phyloP scores from a whole-genome alignment of 345 rosid genomes.

The Toxicodendron radicans region DNA sequence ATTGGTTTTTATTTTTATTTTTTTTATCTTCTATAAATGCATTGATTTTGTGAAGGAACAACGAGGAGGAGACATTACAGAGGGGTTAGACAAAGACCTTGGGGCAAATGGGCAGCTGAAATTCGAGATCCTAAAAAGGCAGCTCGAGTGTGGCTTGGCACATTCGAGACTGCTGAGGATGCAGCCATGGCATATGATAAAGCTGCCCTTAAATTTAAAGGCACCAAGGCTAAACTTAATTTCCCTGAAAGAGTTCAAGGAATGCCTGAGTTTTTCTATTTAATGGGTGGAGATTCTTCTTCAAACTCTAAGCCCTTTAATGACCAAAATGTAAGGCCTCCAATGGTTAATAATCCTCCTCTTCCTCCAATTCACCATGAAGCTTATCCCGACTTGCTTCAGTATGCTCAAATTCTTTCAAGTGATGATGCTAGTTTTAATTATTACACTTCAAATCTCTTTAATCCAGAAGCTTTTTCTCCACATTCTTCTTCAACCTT shows the following conservation, averaged over 20 bases:
- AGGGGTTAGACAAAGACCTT: conserved; percentile 94
- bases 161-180: conserved; percentile 83
- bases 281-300: conserved; percentile 8
- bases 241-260: conserved; percentile 85
- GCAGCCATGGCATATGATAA: conserved; percentile 88
- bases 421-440: conserved; percentile 64
- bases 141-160: conserved; percentile 87
- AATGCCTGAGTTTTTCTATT: conserved; percentile 28
- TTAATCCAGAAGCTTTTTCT: conserved; percentile 36
- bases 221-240: conserved; percentile 89
- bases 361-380: conserved; percentile 30
- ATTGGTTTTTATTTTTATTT: not conserved
- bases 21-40: not conserved
- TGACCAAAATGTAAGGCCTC: conserved; percentile 17
- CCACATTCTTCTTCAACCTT: conserved; percentile 39
- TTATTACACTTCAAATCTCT: conserved; percentile 57
- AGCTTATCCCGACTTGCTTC: conserved; percentile 60
- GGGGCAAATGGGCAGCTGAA: conserved; percentile 99
- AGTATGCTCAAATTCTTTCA: conserved; percentile 77
- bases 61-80: conserved; percentile 72
- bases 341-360: conserved; percentile 3
- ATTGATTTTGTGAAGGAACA: conserved; percentile 41
- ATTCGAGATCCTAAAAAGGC: conserved; percentile 83
- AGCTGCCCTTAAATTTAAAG: conserved; percentile 92
- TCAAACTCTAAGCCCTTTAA: not conserved